Conservation (phyloP, 495 filamentous ascomycete genomes). For the Penicillium soppii region DNA sequence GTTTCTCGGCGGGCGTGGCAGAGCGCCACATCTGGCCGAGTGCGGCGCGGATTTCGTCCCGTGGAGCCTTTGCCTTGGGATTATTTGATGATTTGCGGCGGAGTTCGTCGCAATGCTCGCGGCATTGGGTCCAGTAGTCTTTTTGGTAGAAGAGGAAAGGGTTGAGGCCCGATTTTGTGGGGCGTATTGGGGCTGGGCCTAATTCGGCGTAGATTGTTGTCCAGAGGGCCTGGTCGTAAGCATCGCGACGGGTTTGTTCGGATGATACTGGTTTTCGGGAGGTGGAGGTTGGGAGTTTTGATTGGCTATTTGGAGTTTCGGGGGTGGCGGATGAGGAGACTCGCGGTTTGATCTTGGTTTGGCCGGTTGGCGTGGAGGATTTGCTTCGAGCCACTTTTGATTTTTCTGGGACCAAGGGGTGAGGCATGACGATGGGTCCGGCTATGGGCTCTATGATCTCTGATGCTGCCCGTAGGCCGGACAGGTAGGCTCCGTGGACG, state of each 20-base stretch:
- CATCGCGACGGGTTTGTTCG: slow-evolving; percentile 57
- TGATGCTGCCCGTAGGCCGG: slow-evolving; percentile 82
- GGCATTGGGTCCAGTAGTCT: slow-evolving; percentile 73
- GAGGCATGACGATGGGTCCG: slow-evolving; percentile 75
- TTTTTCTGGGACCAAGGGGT: slow-evolving; percentile 72
- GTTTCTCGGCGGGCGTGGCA: slow-evolving; percentile 61
- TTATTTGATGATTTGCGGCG: slow-evolving; percentile 63
- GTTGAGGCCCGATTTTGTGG: slow-evolving; percentile 67
- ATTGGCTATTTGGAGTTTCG: slow-evolving; percentile 7
- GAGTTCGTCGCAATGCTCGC: slow-evolving; percentile 66
- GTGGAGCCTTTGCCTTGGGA: slow-evolving; percentile 61
- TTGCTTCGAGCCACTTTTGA: slow-evolving; percentile 31
- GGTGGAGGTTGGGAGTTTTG: slow-evolving; percentile 10
- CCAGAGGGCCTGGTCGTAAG: slow-evolving; percentile 73
- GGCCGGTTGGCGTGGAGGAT: slow-evolving; percentile 13
- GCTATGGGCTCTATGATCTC: slow-evolving; percentile 77
- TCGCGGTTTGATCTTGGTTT: slow-evolving; percentile 9
- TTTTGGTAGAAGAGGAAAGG: slow-evolving; percentile 71
- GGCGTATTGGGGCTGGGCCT: slow-evolving; percentile 69
- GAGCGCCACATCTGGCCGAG: slow-evolving; percentile 89
- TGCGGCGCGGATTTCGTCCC: slow-evolving; percentile 76
- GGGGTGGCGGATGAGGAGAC: slow-evolving; percentile 5
- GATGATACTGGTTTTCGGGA: slow-evolving; percentile 25
- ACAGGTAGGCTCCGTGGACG: slow-evolving; percentile 94
- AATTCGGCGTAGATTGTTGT: slow-evolving; percentile 65